Conservation (phyloP, 331 rosid genomes). For the Telfairia occidentalis region DNA sequence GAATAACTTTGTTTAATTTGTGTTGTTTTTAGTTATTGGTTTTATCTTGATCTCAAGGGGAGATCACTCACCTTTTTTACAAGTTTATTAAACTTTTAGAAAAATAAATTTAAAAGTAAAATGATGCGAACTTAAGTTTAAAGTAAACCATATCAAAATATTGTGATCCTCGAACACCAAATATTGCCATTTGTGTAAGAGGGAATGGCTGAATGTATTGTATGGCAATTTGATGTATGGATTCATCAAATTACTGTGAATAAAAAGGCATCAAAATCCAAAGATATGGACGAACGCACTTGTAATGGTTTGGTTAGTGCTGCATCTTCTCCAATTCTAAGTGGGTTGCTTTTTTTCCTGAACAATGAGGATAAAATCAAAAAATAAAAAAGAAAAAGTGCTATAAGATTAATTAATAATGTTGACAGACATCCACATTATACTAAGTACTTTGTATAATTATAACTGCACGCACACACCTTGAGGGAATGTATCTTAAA, state of each 20-base stretch:
- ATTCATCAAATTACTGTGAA: not conserved
- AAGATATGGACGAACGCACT: constrained; percentile 12
- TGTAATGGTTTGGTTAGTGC: constrained; percentile 6
- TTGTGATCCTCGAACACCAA: not conserved
- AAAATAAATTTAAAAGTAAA: not conserved
- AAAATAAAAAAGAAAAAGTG: not conserved
- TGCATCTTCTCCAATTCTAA: constrained; percentile 2
- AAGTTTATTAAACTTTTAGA: not conserved
- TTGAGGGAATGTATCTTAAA: not conserved
- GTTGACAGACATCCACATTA: not conserved
- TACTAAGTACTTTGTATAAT: not conserved
- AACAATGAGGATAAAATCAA: not conserved
- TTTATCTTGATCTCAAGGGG: not conserved
- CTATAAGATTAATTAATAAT: not conserved
- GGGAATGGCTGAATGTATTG: not conserved
- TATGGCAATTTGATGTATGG: not conserved
- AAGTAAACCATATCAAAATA: not conserved
- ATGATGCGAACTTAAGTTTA: no score
- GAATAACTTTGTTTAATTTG: no score
- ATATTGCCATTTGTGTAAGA: not conserved
- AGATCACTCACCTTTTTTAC: no score
- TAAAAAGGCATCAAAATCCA: not conserved
- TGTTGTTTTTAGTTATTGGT: no score
- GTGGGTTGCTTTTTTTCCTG: not conserved
- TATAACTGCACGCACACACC: not conserved